phyloP scores from a whole-genome alignment of 2,329 filamentous ascomycete genomes.

The Stenocarpella maydis region DNA sequence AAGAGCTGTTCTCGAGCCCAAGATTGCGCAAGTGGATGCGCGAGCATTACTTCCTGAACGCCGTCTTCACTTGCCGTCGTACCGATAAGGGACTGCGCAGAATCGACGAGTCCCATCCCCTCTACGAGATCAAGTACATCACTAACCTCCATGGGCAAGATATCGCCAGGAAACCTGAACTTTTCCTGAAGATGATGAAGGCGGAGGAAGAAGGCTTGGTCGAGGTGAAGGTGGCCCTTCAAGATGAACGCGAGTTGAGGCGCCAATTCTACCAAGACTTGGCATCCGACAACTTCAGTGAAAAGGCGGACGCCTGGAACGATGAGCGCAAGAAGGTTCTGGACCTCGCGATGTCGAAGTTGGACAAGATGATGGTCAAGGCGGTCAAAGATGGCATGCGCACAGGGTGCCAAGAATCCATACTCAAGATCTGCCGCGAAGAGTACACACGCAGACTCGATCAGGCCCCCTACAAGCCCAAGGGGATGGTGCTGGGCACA shows the following conservation, averaged over 20 bases:
- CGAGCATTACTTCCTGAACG: constrained; percentile 81
- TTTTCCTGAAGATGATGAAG: constrained; percentile 97
- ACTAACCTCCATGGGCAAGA: constrained; percentile 86
- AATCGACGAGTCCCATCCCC: constrained; percentile 94
- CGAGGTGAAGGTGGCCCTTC: constrained; percentile 81
- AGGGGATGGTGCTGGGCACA: constrained; percentile 89
- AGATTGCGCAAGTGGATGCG: constrained; percentile 89
- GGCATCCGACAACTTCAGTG: constrained; percentile 93
- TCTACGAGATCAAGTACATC: constrained; percentile 98
- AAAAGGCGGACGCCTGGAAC: constrained; percentile 95
- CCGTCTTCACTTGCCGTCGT: constrained; percentile 84
- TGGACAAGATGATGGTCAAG: constrained; percentile 85
- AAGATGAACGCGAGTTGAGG: constrained; percentile 78
- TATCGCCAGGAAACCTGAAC: constrained; percentile 82
- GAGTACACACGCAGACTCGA: constrained; percentile 90
- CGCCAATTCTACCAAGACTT: constrained; percentile 83
- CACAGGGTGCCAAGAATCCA: constrained; percentile 91
- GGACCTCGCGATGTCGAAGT: constrained; percentile 79
- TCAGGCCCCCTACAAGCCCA: constrained; percentile 94
- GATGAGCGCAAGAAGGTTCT: constrained; percentile 84
- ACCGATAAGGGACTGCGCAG: constrained; percentile 94
- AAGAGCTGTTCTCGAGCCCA: constrained; percentile 88
- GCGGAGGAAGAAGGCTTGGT: constrained; percentile 94
- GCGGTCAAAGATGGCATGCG: constrained; percentile 94
- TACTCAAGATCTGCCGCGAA: constrained; percentile 87